Conservation (phyloP, 805 yeast genomes). For the Kuraishia borneana region DNA sequence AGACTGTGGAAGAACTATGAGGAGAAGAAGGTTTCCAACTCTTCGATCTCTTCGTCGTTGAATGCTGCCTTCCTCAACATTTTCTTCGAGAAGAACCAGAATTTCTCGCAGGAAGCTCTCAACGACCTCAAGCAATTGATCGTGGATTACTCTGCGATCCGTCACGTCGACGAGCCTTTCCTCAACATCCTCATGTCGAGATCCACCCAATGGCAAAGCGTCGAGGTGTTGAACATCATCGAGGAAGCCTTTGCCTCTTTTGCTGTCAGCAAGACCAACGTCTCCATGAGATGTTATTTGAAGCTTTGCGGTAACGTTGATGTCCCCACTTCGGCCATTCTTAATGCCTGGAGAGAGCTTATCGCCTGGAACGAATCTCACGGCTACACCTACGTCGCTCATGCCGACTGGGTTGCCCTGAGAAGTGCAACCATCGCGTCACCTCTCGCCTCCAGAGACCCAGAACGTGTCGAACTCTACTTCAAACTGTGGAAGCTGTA, state of each 20-base stretch:
- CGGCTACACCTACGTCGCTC: conserved; percentile 55
- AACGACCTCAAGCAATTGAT: conserved; percentile 45
- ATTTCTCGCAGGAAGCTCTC: conserved; percentile 43
- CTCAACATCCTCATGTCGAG: conserved; percentile 66
- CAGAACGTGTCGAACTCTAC: conserved; percentile 40
- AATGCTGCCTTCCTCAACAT: conserved; percentile 59
- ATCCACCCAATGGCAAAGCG: conserved; percentile 56
- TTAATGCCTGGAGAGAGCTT: conserved; percentile 21
- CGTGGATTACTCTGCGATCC: conserved; percentile 40
- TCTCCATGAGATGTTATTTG: conserved; percentile 59
- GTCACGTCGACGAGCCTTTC: conserved; percentile 67
- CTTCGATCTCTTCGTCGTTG: conserved; percentile 62
- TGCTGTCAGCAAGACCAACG: conserved; percentile 50
- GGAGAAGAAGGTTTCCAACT: conserved; percentile 34
- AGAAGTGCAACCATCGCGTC: conserved; percentile 64
- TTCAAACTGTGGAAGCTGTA: conserved; percentile 42
- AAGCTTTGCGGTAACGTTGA: conserved; percentile 63
- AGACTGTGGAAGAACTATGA: conserved; percentile 50
- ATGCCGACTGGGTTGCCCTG: conserved; percentile 78
- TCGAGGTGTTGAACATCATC: conserved; percentile 52
- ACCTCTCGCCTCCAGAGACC: conserved; percentile 17
- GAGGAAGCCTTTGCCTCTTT: conserved; percentile 48
- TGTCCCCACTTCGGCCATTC: conserved; percentile 41
- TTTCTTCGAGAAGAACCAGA: conserved; percentile 50
- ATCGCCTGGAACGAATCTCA: conserved; percentile 33